These are phyloP conservation scores for Paralagenidium karlingii DNA, from an alignment of 352 stramenopile genomes.

Conservation along the genomic window DNA sequence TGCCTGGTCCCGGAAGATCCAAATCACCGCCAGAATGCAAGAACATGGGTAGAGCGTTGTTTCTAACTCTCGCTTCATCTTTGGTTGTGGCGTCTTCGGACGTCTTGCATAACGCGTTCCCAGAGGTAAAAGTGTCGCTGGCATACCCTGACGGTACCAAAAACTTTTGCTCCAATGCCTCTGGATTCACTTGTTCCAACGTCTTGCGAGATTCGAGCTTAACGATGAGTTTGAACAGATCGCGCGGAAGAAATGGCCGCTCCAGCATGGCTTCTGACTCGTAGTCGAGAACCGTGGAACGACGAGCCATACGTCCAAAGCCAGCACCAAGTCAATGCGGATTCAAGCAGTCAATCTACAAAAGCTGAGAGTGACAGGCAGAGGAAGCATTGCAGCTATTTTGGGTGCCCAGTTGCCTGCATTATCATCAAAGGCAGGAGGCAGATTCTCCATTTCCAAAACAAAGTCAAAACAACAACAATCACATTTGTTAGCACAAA, in stretches of 20 bases:
- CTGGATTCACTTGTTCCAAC: slow-evolving; percentile 34
- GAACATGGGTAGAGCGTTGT: slow-evolving; percentile 1
- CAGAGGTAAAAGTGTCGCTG: slow-evolving; percentile 10
- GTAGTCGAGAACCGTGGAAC: too few species aligned
- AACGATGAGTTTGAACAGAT: slow-evolving; percentile 58
- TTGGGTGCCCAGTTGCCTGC: too few species aligned
- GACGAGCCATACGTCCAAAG: too few species aligned
- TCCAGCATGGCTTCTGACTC: too few species aligned
- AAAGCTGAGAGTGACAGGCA: too few species aligned
- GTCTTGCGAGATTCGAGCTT: slow-evolving; percentile 43
- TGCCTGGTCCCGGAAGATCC: slow-evolving; percentile 30
- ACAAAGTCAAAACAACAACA: too few species aligned
- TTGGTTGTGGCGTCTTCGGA: slow-evolving; percentile 3
- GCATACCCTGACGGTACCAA: slow-evolving; percentile 31
- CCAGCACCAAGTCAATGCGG: too few species aligned
- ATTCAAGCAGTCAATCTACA: too few species aligned
- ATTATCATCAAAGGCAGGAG: too few species aligned
- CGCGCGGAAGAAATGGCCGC: slow-evolving; percentile 41
- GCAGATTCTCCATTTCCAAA: too few species aligned
- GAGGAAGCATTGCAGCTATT: too few species aligned
- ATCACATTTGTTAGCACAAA: too few species aligned
- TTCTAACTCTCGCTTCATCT: slow-evolving; percentile 2
- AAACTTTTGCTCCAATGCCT: slow-evolving; percentile 37
- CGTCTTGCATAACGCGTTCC: slow-evolving; percentile 4
- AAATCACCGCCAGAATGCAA: not conserved